Percentiles rank a stretch among this genome's conserved stretches.
Conservation (phyloP, 495 filamentous ascomycete genomes). For the Chaetomium fimeti region DNA sequence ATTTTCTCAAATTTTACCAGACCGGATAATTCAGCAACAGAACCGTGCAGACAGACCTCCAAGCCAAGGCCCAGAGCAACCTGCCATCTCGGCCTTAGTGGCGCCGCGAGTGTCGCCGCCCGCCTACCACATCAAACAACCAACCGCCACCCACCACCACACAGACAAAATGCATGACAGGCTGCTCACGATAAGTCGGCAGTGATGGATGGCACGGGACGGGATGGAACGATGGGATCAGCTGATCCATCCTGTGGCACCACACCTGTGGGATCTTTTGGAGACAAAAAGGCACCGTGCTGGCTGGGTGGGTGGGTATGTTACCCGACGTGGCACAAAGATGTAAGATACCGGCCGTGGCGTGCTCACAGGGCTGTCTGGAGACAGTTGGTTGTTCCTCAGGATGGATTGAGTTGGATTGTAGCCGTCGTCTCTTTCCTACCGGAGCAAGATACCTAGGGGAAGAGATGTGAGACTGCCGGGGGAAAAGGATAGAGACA, state of each 20-base stretch:
- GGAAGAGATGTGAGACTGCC: too few species aligned
- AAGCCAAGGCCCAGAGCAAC: too few species aligned
- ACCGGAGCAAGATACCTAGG: too few species aligned
- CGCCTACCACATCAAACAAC: background rate
- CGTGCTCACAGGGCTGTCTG: background rate
- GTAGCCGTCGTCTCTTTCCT: too few species aligned
- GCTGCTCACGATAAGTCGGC: background rate
- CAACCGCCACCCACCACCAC: background rate
- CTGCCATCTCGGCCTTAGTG: too few species aligned
- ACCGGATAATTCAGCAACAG: too few species aligned
- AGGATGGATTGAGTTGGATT: too few species aligned
- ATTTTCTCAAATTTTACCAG: too few species aligned
- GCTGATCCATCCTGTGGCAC: constrained; percentile 1
- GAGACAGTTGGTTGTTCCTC: background rate
- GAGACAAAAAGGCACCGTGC: background rate
- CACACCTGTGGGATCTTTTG: background rate
- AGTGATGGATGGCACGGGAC: background rate
- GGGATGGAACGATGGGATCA: background rate
- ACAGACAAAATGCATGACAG: background rate
- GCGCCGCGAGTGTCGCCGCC: background rate
- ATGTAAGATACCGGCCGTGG: background rate
- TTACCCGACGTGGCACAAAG: constrained; percentile 3
- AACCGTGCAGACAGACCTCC: too few species aligned
- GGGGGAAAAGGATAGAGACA: too few species aligned
- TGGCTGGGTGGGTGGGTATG: background rate